Evolutionary conservation across 2,329 filamentous ascomycete genomes (phyloP).

Genomic region (Sporothrix humicola): DNA sequence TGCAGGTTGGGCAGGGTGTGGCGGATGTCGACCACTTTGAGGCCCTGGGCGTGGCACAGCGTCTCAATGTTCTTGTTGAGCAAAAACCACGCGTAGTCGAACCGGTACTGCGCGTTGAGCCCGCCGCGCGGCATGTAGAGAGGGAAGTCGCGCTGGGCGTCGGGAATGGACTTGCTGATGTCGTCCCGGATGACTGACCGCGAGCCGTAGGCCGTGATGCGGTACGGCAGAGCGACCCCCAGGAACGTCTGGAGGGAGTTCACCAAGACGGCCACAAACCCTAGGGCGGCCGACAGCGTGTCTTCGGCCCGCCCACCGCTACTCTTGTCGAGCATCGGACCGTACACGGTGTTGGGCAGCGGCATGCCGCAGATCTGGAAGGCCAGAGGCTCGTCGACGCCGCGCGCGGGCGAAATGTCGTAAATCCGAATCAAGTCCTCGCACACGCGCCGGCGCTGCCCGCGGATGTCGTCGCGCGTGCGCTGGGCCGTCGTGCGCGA

Average conservation of each 20-base stretch:
- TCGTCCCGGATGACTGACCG: conserved; percentile 77
- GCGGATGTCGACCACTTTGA: conserved; percentile 85
- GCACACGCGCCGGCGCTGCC: conserved; percentile 87
- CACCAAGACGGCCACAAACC: conserved; percentile 77
- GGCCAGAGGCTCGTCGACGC: conserved; percentile 64
- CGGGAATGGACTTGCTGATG: conserved; percentile 61
- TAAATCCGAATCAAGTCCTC: conserved; percentile 81
- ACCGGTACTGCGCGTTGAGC: conserved; percentile 79
- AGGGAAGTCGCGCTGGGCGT: conserved; percentile 75
- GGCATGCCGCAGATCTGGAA: conserved; percentile 83
- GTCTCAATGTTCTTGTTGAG: conserved; percentile 92
- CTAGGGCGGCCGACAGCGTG: conserved; percentile 78
- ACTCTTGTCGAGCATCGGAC: conserved; percentile 51
- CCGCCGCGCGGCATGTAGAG: conserved; percentile 69
- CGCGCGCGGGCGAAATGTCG: conserved; percentile 70
- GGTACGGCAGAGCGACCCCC: conserved; percentile 77
- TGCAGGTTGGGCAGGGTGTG: conserved; percentile 94
- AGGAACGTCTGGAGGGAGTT: conserved; percentile 83
- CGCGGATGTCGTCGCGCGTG: conserved; percentile 71
- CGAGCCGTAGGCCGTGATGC: conserved; percentile 73
- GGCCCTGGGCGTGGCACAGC: conserved; percentile 67
- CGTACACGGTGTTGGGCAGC: conserved; percentile 81
- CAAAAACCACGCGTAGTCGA: conserved; percentile 96
- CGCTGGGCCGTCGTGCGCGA: conserved; percentile 61
- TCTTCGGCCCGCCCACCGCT: conserved; percentile 64